Evolutionary conservation across 2,329 filamentous ascomycete genomes (phyloP).

Genomic region (Neonectria coccinea): DNA sequence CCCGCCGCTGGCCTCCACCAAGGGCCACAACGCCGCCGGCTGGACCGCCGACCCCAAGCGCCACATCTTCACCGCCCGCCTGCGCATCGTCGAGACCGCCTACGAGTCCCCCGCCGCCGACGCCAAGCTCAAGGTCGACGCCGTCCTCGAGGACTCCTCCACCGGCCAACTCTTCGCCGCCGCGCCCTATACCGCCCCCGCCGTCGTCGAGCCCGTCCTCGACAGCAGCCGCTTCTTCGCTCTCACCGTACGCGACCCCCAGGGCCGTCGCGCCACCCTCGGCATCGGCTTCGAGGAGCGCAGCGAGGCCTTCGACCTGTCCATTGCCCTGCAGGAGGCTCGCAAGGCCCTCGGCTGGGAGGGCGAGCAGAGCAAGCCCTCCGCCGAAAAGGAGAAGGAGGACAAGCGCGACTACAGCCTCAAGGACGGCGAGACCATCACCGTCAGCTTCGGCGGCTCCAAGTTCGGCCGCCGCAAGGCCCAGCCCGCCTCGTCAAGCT

Average conservation of each 20-base stretch:
- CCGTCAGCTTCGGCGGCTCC: slow-evolving; percentile 75
- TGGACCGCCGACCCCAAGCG: slow-evolving; percentile 80
- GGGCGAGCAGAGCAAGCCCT: slow-evolving; percentile 51
- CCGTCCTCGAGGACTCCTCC: slow-evolving; percentile 81
- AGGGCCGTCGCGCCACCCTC: slow-evolving; percentile 80
- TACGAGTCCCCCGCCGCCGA: slow-evolving; percentile 55
- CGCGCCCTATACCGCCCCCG: slow-evolving; percentile 76
- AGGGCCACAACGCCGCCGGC: slow-evolving; percentile 80
- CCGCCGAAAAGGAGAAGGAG: slow-evolving; percentile 52
- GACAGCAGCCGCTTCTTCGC: slow-evolving; percentile 90
- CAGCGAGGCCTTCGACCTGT: slow-evolving; percentile 87
- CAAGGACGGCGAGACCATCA: slow-evolving; percentile 91
- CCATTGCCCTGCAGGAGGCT: slow-evolving; percentile 82
- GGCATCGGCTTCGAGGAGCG: slow-evolving; percentile 91
- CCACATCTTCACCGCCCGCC: slow-evolving; percentile 86
- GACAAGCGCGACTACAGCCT: slow-evolving; percentile 76
- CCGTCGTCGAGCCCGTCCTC: slow-evolving; percentile 79
- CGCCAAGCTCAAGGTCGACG: slow-evolving; percentile 75
- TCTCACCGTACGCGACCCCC: slow-evolving; percentile 79
- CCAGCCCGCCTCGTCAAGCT: slow-evolving; percentile 43
- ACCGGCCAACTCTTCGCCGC: slow-evolving; percentile 85
- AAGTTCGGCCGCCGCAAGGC: slow-evolving; percentile 63
- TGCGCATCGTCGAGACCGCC: slow-evolving; percentile 83
- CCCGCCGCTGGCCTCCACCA: slow-evolving; percentile 80
- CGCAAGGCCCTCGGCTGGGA: slow-evolving; percentile 76